A percentile compares a stretch with the other conserved stretches of the same genome.
Evolutionary conservation across 345 rosid species (phyloP).

Genomic region (Eucalyptus microcorys): DNA sequence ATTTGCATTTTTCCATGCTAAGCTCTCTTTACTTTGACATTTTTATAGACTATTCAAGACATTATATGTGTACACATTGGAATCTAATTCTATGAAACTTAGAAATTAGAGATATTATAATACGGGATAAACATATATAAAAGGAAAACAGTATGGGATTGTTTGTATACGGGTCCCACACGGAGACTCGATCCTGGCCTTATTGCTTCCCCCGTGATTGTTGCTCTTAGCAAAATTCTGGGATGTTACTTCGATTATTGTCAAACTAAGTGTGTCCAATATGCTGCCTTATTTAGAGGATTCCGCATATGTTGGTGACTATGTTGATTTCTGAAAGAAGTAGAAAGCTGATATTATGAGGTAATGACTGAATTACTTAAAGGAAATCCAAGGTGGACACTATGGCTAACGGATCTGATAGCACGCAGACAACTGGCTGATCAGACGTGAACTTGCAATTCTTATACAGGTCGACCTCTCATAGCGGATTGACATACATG

Average conservation of each 20-base stretch:
- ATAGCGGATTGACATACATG: not conserved
- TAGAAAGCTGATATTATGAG: not conserved
- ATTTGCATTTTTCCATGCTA: not conserved
- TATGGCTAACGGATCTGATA: not conserved
- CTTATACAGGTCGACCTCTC: not conserved
- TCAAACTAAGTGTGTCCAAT: not conserved
- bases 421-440: not conserved
- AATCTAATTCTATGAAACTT: not conserved
- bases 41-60: not conserved
- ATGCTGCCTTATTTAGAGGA: not conserved
- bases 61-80: not conserved
- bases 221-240: not conserved
- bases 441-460: not conserved
- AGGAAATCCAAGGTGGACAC: not conserved
- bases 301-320: not conserved
- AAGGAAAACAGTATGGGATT: not conserved
- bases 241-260: not conserved
- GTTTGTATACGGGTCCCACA: not conserved
- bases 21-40: not conserved
- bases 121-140: not conserved
- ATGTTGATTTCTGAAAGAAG: not conserved
- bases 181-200: not conserved
- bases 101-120: not conserved
- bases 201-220: not conserved
- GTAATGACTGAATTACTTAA: not conserved